These are phyloP conservation scores for Penicillium polonicum DNA, from an alignment of 2,329 filamentous ascomycete genomes.

Conservation along the genomic window DNA sequence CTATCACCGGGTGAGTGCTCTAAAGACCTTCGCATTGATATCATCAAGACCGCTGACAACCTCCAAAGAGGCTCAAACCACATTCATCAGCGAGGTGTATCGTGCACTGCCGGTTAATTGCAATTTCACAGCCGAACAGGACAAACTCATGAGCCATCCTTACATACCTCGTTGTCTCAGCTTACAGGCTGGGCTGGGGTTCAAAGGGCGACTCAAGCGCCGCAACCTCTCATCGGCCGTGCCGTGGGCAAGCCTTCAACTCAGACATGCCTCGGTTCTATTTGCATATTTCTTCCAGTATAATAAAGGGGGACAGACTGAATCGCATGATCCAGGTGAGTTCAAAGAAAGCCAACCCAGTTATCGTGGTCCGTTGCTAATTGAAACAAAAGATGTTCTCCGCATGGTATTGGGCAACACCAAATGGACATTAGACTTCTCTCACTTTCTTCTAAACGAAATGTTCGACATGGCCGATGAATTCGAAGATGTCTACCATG, in stretches of 20 bases:
- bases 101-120: constrained; percentile 69
- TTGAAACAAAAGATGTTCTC: constrained; percentile 59
- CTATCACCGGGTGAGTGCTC: constrained; percentile 40
- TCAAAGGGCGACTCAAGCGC: constrained; percentile 60
- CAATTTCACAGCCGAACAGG: constrained; percentile 79
- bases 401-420: constrained; percentile 71
- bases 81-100: constrained; percentile 67
- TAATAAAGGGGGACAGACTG: constrained; percentile 53
- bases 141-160: constrained; percentile 70
- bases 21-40: constrained; percentile 34
- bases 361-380: constrained; percentile 8
- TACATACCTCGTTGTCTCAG: constrained; percentile 74
- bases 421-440: constrained; percentile 72
- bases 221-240: constrained; percentile 71
- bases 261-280: constrained; percentile 66
- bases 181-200: constrained; percentile 75
- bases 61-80: constrained; percentile 56
- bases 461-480: constrained; percentile 48
- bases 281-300: constrained; percentile 65
- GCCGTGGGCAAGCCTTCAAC: constrained; percentile 70
- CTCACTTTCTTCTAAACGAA: constrained; percentile 56
- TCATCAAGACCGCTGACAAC: constrained; percentile 23
- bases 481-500: constrained; percentile 33
- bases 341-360: neutral
- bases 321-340: constrained; percentile 59